Base-by-base conservation (phyloP, 2,329 filamentous ascomycete species). In the Colletotrichum graminicola region DNA sequence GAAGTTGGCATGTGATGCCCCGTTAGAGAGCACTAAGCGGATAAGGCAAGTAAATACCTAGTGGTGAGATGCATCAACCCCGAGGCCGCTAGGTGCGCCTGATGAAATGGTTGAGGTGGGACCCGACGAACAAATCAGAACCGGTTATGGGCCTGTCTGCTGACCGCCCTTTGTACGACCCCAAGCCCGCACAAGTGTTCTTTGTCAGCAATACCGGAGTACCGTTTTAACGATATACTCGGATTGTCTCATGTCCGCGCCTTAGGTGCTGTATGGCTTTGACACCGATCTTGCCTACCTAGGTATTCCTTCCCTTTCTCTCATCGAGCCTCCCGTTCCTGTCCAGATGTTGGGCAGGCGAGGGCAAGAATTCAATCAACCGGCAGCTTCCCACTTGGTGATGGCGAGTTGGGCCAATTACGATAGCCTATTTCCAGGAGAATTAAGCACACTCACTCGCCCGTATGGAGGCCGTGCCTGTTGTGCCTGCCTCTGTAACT, bases 1-100 rank as follows among this genome's bases (percentile, higher is more conserved):
- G 16, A 51, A 55, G 62, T 18, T 71, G 64, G 66, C 74, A 75
- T 75, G 74, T 75, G 74, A 75, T 59, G 64, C 66, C 67, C 45
- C 74, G 56, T 23, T 75, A 66, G 18, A 66, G 18, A 21, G 21
- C 34, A 39, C 69, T 75, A 71, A 36, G 21, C 41, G 26, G 60
- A 14, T 68, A 68, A n/a, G 5, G 6, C 6, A 45, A 21, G 11
- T 6, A 41, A 34, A 10, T 32, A 26, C 29, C 29, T 29, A 29
- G 29, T 29, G 29, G 29, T 29, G 29, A 29, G 29, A 29, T 29
- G 29, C 23, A 21, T 18, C 12, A 18, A 23, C 21, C 36, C 55
- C 55, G 2, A 47, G 23, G 16, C 60, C 18, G 16, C 34, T 23
- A 51, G n/a, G 21, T 14, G 45, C 18, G 12, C 12, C 51, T 57